Conservation (phyloP, 768 basidiomycete species). For the Trametes cubensis region DNA sequence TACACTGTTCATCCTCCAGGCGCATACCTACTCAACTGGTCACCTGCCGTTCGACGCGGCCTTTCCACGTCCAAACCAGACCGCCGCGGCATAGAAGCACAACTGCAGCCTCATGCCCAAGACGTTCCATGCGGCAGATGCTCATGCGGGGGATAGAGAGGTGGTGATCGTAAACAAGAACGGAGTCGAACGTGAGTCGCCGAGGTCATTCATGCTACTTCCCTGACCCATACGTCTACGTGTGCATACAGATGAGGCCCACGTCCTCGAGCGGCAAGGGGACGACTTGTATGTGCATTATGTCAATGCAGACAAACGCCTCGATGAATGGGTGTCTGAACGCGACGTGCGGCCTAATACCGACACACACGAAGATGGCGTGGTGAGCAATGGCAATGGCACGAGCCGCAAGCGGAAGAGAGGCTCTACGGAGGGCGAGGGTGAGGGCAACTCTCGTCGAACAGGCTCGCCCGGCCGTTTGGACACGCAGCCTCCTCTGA, state of each 20-base stretch:
- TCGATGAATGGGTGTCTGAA: slow-evolving; percentile 74
- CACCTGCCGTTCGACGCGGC: background rate
- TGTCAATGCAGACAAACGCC: slow-evolving; percentile 64
- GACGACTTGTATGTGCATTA: slow-evolving; percentile 74
- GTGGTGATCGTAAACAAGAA: slow-evolving; percentile 26
- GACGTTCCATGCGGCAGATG: slow-evolving; percentile 12
- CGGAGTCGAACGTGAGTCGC: slow-evolving; percentile 25
- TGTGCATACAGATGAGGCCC: slow-evolving; percentile 45
- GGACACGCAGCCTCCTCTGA: background rate
- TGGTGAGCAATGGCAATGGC: slow-evolving; percentile 27
- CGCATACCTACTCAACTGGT: slow-evolving; percentile 5
- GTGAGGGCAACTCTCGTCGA: background rate
- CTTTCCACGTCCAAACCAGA: background rate
- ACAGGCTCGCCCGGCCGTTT: slow-evolving; percentile 17
- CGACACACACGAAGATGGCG: slow-evolving; percentile 30
- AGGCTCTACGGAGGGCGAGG: slow-evolving; percentile 12
- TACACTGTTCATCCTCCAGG: background rate
- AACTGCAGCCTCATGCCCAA: slow-evolving; percentile 24
- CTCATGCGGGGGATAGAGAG: slow-evolving; percentile 18
- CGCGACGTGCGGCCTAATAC: slow-evolving; percentile 39
- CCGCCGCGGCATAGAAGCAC: slow-evolving; percentile 10
- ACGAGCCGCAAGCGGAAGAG: slow-evolving; percentile 33
- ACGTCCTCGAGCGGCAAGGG: slow-evolving; percentile 53
- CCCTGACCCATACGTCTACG: background rate
- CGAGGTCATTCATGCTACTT: slow-evolving; percentile 1